Evolutionary conservation across 441 rosid species (phyloP), one percentile per base, ranked within the genome.

Genomic region (Populus hybrid): DNA sequence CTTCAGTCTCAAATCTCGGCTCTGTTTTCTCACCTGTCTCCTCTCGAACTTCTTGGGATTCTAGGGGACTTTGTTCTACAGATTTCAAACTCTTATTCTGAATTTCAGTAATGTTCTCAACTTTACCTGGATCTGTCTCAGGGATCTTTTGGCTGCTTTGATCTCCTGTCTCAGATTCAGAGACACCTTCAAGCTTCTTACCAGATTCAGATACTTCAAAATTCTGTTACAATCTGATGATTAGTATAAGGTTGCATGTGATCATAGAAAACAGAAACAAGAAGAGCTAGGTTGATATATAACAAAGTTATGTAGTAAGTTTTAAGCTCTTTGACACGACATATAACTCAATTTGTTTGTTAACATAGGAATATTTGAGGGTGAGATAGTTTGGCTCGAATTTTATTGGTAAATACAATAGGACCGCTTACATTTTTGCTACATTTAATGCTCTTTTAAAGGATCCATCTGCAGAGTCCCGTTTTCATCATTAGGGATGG

Each of bases 11-110:
- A 36, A 59, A 34, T 34, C 75, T 57, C 35, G 71, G 42, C 61
- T 84, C 79, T 42, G 30, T 67, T 77, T 82, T 74, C 75, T 86
- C 86, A 78, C 73, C 71, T 70, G 53, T 77, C 71, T 81, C 83
- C 65, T 77, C 67, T 69, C 75, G 81, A 66, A 26, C 75, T 75
- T 81, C 84, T 73, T 77, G 75, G 65, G 63, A 83, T 72, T 81
- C 86, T 76, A 21, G 70, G 72, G 69, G 70, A 20, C 68, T 75
- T 76, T 76, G 73, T 74, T 70, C 84, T 50, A 61, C 46, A 71
- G 74, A 78, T 63, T 78, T 70, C 59, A 73, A 71, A 74, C 70
- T 77, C 67, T 57, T 73, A 75, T 75, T 77, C 72, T 71, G 70
- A 71, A 50, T 64, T 53, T 35, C 59, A 36, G 35, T 69, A 40